These are phyloP conservation scores for Lactifluus echinatus DNA, from an alignment of 768 basidiomycete species.

Conservation along the genomic window DNA sequence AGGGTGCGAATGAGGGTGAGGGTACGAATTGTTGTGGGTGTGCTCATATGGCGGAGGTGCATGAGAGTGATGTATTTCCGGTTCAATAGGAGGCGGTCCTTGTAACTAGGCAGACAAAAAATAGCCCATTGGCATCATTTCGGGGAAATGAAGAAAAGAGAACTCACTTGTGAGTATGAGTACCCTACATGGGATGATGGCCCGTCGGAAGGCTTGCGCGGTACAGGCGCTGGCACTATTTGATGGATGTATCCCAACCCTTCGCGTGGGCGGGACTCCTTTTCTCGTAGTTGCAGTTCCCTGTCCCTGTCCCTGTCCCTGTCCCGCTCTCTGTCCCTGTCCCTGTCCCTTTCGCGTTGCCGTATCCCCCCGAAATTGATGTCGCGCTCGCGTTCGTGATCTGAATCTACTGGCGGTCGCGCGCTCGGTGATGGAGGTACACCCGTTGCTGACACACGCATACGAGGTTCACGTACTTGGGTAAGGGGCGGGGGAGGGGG, in stretches of 20 bases:
- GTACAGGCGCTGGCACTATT: constrained; percentile 12
- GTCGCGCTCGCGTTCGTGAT: constrained; percentile 24
- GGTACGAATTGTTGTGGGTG: constrained; percentile 2
- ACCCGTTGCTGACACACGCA: constrained; percentile 2
- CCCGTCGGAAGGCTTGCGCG: constrained; percentile 14
- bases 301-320: constrained; percentile 19
- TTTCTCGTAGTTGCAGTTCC: constrained; percentile 20
- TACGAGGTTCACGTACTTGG: constrained; percentile 10
- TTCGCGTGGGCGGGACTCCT: constrained; percentile 22
- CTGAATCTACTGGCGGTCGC: constrained; percentile 26
- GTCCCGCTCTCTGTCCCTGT: constrained; percentile 15
- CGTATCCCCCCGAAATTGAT: constrained; percentile 26
- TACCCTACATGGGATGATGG: background rate
- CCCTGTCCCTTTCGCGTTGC: constrained; percentile 20
- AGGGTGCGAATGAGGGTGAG: constrained; percentile 3
- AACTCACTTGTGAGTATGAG: constrained; percentile 5
- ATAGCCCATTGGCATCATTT: background rate
- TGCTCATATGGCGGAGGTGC: constrained; percentile 16
- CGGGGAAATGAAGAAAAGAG: too few relatives aligned
- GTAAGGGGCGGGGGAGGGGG: constrained; percentile 10
- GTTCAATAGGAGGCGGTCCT: constrained; percentile 2
- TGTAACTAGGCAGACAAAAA: background rate
- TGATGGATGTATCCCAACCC: constrained; percentile 22
- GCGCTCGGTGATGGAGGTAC: constrained; percentile 15
- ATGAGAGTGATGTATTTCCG: constrained; percentile 4